Conservation (phyloP, 2,329 filamentous ascomycete genomes). For the Aspergillus melleus region DNA sequence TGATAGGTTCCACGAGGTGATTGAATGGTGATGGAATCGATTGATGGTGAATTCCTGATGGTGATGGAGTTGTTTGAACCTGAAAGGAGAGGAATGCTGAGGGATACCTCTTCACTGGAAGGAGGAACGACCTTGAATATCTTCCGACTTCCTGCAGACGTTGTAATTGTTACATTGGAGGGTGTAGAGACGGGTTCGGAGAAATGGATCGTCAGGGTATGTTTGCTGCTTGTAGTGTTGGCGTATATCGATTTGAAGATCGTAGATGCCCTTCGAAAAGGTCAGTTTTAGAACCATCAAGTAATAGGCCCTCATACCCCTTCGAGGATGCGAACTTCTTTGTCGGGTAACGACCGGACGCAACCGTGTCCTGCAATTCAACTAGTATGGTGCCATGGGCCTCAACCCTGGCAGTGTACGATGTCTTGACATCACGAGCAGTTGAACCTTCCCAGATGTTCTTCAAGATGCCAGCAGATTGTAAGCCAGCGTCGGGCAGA, state of each 20-base stretch:
- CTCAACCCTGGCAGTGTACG: constrained; percentile 25
- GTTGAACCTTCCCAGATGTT: constrained; percentile 31
- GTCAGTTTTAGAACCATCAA: background rate
- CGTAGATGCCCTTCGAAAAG: background rate
- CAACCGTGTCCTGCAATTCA: constrained; percentile 27
- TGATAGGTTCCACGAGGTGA: constrained; percentile 41
- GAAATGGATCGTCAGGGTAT: constrained; percentile 25
- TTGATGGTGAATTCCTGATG: background rate
- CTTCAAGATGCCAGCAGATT: constrained; percentile 34
- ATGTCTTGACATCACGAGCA: constrained; percentile 21
- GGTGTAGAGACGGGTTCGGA: background rate
- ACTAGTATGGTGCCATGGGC: constrained; percentile 34
- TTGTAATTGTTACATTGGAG: constrained; percentile 8
- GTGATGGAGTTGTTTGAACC: constrained; percentile 27
- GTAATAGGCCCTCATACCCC: constrained; percentile 13
- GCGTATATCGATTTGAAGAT: constrained; percentile 29
- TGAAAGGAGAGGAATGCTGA: constrained; percentile 20
- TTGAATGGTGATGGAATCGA: constrained; percentile 23
- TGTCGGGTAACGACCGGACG: constrained; percentile 22
- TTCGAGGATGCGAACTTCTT: constrained; percentile 15
- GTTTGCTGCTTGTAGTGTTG: constrained; percentile 26
- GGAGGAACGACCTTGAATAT: constrained; percentile 7
- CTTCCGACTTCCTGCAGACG: constrained; percentile 2
- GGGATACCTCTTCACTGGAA: constrained; percentile 5
- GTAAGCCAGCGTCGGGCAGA: constrained; percentile 43